A percentile compares a stretch with the other conserved stretches of the same genome.
Evolutionary conservation across 2,329 filamentous ascomycete species (phyloP).

Genomic region (Apiospora rasikravindrae): DNA sequence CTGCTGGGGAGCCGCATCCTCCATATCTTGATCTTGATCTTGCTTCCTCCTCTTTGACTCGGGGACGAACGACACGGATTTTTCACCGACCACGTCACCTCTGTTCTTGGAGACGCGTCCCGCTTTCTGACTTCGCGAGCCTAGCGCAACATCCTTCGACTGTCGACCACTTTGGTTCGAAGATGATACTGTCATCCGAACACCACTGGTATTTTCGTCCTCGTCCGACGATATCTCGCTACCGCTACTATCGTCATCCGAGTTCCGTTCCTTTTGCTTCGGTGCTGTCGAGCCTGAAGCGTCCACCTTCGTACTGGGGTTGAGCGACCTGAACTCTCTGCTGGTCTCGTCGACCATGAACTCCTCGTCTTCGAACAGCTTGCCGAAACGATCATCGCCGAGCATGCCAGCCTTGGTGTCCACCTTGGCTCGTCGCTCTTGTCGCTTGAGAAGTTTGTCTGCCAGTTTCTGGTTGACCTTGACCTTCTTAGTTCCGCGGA

Average conservation of each 20-base stretch:
- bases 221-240: slow-evolving; percentile 45
- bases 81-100: slow-evolving; percentile 63
- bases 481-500: slow-evolving; percentile 93
- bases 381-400: slow-evolving; percentile 83
- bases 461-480: slow-evolving; percentile 90
- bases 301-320: slow-evolving; percentile 76
- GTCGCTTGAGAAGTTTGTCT: slow-evolving; percentile 73
- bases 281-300: slow-evolving; percentile 21
- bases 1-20: slow-evolving; percentile 28
- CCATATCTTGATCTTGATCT: slow-evolving; percentile 26
- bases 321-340: slow-evolving; percentile 84
- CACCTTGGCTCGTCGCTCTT: slow-evolving; percentile 63
- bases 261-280: slow-evolving; percentile 29
- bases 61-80: slow-evolving; percentile 76
- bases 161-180: slow-evolving; percentile 64
- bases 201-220: slow-evolving; percentile 43
- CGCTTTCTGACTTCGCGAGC: slow-evolving; percentile 58
- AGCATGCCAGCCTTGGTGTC: slow-evolving; percentile 71
- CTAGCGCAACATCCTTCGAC: slow-evolving; percentile 60
- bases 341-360: slow-evolving; percentile 91
- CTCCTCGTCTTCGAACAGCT: slow-evolving; percentile 90
- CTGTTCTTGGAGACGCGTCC: slow-evolving; percentile 51
- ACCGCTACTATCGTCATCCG: slow-evolving; percentile 41
- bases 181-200: slow-evolving; percentile 72
- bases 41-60: slow-evolving; percentile 56